These are phyloP conservation scores for Ophiostoma angusticollis DNA, from an alignment of 2,329 filamentous ascomycete species.

Conservation along the genomic window DNA sequence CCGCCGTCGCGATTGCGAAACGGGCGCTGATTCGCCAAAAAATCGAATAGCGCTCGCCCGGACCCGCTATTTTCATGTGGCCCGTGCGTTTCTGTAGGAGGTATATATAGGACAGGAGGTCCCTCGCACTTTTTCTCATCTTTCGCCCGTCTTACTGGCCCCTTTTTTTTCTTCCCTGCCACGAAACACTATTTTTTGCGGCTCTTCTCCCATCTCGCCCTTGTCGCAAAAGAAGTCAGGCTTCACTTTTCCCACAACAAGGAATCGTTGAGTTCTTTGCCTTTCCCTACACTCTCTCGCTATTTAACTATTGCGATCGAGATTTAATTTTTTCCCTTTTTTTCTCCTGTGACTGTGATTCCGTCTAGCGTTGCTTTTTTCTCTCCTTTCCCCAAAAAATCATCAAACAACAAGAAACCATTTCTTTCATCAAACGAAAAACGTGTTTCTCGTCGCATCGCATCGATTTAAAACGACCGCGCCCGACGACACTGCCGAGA, in stretches of 20 bases:
- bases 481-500: neutral
- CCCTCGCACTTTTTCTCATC: conserved; percentile 12
- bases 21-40: conserved; percentile 14
- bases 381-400: neutral
- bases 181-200: conserved; percentile 11
- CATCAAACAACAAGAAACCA: neutral
- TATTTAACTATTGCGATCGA: conserved; percentile 13
- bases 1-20: conserved; percentile 12
- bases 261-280: conserved; percentile 2
- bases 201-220: conserved; percentile 1
- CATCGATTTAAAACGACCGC: conserved; percentile 11
- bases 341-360: neutral
- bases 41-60: conserved; percentile 9
- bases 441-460: conserved; percentile 1
- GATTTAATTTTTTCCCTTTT: conserved; percentile 3
- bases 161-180: conserved; percentile 3
- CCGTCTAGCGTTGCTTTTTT: conserved; percentile 4
- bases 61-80: conserved; percentile 9
- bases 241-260: conserved; percentile 1
- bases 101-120: conserved; percentile 14
- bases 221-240: conserved; percentile 9
- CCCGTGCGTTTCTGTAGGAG: conserved; percentile 11
- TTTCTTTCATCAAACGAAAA: neutral
- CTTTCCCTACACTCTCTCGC: conserved; percentile 8
- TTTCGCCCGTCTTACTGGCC: conserved; percentile 9